Percentiles rank a stretch among this genome's conserved stretches.
phyloP scores from a whole-genome alignment of 2,329 filamentous ascomycete species.

The Escovopsis sp. region DNA sequence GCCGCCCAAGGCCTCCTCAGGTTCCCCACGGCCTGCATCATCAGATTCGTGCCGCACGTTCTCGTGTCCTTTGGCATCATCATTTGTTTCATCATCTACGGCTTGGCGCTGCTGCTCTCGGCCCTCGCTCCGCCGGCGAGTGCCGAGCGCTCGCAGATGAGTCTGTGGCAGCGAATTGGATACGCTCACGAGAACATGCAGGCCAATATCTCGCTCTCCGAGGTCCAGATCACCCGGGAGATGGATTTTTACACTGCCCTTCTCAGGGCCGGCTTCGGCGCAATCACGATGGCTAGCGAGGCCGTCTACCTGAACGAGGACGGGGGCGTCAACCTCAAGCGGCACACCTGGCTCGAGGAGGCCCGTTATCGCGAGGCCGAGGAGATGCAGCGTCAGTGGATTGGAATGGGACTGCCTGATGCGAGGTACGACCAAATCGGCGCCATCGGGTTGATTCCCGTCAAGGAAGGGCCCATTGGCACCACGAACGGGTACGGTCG shows the following conservation, averaged over 20 bases:
- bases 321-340: slow-evolving; percentile 53
- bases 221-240: slow-evolving; percentile 64
- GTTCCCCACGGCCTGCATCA: slow-evolving; percentile 87
- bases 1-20: slow-evolving; percentile 53
- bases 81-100: slow-evolving; percentile 63
- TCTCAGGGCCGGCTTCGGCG: slow-evolving; percentile 70
- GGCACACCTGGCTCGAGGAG: slow-evolving; percentile 83
- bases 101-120: slow-evolving; percentile 59
- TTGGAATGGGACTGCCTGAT: slow-evolving; percentile 29
- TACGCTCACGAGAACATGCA: slow-evolving; percentile 80
- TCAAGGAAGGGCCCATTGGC: slow-evolving; percentile 28
- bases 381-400: slow-evolving; percentile 34
- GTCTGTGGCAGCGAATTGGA: slow-evolving; percentile 44
- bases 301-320: slow-evolving; percentile 94
- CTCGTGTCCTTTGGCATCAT: slow-evolving; percentile 67
- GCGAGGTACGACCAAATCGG: slow-evolving; percentile 37
- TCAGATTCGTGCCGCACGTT: slow-evolving; percentile 91
- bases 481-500: slow-evolving; percentile 47
- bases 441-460: slow-evolving; percentile 38
- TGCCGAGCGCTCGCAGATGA: slow-evolving; percentile 16
- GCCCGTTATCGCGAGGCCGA: slow-evolving; percentile 69
- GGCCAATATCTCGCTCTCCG: slow-evolving; percentile 71
- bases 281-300: slow-evolving; percentile 85
- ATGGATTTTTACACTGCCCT: slow-evolving; percentile 95
- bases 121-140: slow-evolving; percentile 27